Evolutionary conservation across 192 early-diverging fungal genomes (phyloP).

Genomic region (Phycomyces nitens): DNA sequence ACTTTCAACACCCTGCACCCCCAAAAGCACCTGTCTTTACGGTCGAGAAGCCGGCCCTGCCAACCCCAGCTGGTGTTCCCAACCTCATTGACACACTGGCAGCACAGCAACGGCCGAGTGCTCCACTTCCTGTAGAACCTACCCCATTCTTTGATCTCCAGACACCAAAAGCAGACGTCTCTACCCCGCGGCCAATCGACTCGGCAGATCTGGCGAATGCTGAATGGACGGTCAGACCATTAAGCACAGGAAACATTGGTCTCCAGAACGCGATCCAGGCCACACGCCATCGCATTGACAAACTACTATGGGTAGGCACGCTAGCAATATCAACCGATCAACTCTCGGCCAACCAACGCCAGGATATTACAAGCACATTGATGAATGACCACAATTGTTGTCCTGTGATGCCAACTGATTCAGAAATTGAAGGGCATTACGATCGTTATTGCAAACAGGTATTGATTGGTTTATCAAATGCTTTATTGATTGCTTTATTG

Average conservation of each 20-base stretch:
- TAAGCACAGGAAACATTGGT: constrained; percentile 88
- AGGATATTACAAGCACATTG: constrained; percentile 59
- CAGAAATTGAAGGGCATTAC: constrained; percentile 89
- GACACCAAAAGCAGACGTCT: constrained; percentile 10
- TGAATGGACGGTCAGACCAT: constrained; percentile 67
- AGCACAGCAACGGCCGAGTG: constrained; percentile 20
- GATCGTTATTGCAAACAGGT: constrained; percentile 94
- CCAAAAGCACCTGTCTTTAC: constrained; percentile 3
- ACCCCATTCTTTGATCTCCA: constrained; percentile 40
- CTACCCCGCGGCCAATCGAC: constrained; percentile 38
- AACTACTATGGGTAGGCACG: constrained; percentile 75
- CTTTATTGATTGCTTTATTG: background rate
- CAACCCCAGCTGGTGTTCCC: constrained; percentile 15
- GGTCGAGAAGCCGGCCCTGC: constrained; percentile 14
- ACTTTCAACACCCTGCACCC: constrained; percentile 39
- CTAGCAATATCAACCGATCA: constrained; percentile 73
- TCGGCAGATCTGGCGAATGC: constrained; percentile 36
- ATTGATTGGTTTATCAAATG: constrained; percentile 1
- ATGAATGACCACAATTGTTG: constrained; percentile 60
- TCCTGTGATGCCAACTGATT: constrained; percentile 78
- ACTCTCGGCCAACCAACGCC: constrained; percentile 56
- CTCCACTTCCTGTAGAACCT: constrained; percentile 12
- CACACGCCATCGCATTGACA: constrained; percentile 48
- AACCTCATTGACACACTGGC: constrained; percentile 40
- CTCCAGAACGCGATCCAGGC: constrained; percentile 88